A percentile compares a stretch with the other conserved stretches of the same genome.
Conservation (phyloP, 1,284 basidiomycete genomes). For the Ustilago tritici region DNA sequence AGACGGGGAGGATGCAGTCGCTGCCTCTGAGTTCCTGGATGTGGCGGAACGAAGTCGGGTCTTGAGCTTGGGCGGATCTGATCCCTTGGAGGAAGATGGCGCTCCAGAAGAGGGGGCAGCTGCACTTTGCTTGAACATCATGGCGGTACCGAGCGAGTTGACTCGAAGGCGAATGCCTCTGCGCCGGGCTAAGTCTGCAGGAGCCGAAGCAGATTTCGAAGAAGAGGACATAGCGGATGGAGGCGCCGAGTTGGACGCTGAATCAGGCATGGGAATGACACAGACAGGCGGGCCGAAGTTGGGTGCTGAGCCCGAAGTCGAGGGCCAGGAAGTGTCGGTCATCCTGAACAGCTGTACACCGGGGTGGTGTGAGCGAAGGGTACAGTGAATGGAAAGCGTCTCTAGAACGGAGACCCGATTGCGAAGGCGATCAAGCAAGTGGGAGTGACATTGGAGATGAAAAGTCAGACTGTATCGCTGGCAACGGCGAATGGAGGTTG, state of each 20-base stretch:
- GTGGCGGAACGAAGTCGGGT: constrained; percentile 29
- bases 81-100: not conserved
- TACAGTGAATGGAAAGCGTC: not conserved
- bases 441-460: constrained; percentile 9
- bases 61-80: constrained; percentile 9
- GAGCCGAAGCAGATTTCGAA: not conserved
- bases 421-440: constrained; percentile 8
- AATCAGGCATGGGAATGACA: constrained; percentile 10
- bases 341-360: constrained; percentile 3
- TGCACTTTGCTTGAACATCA: constrained; percentile 30
- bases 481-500: not conserved
- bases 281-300: constrained; percentile 20
- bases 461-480: not conserved
- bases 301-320: not conserved
- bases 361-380: not conserved
- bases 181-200: constrained; percentile 11
- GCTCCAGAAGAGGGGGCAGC: constrained; percentile 10
- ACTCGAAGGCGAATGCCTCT: constrained; percentile 36
- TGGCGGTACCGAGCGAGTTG: constrained; percentile 33
- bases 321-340: constrained; percentile 17
- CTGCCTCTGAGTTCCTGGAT: not conserved
- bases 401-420: constrained; percentile 11
- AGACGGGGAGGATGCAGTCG: not conserved
- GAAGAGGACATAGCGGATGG: constrained; percentile 6
- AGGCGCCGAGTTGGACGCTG: constrained; percentile 2